Evolutionary conservation across 495 filamentous ascomycete genomes (phyloP), one percentile per base, ranked within the genome.

Genomic region (Hyaloscypha variabilis): DNA sequence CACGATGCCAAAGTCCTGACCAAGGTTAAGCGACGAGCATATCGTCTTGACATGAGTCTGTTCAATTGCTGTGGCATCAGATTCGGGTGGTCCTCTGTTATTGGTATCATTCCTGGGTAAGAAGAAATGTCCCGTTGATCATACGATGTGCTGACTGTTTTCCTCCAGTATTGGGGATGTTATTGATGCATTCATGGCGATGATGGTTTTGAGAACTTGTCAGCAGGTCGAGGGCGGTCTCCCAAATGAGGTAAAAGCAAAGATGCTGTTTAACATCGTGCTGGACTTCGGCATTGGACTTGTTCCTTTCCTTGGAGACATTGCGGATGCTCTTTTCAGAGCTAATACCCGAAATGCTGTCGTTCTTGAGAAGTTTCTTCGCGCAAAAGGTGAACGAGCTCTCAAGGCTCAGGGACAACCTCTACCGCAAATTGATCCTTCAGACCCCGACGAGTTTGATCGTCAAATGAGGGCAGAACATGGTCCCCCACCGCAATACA

Each of bases 241-340:
- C 29, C 88, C 87, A 5, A 53, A 71, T 21, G 62, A 65, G 1
- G 71, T 93, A 36, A 78, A 76, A 49, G 74, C 73, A n/a, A 77
- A 79, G 70, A 97, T 98, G 94, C 62, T 91, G 59, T 74, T 91
- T 63, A 91, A 96, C 75, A 82, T 97, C 52, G 55, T 87, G 3
- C 58, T 94, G 29, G 95, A 97, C 75, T 91, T 96, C 67, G 69
- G 85, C 59, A 81, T 97, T 50, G 95, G 95, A 17, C 78, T 99
- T 8, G 79, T 97, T 23, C 95, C 95, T 0, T 85, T 97, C 67
- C 60, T 97, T 6, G 95, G 95, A 23, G 95, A 97, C 70, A 26
- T 98, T 26, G 84, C 84, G 39, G 95, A 98, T 72, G 66, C 79
- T 2, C 23, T 80, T 11, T 81, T 79, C 65, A 74, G 82, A 39